A percentile compares a stretch with the other conserved stretches of the same genome.
These are phyloP conservation scores for Pseudogymnoascus sp. DNA, from an alignment of 2,329 filamentous ascomycete genomes.

Conservation along the genomic window DNA sequence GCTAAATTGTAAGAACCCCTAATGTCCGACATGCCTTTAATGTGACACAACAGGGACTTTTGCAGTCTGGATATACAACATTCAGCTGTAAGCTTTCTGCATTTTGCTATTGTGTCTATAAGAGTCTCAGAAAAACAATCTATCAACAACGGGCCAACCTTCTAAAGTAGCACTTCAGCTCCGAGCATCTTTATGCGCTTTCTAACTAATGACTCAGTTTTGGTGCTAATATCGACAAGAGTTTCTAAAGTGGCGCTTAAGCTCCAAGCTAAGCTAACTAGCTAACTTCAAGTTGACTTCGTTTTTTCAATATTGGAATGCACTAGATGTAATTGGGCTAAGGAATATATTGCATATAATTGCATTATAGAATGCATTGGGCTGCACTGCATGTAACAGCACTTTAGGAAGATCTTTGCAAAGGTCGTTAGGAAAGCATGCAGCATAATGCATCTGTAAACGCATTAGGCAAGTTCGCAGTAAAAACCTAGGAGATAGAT, in stretches of 20 bases:
- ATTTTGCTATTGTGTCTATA: neutral
- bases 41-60: neutral
- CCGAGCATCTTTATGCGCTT: neutral
- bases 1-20: neutral
- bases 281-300: neutral
- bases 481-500: neutral
- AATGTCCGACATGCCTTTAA: neutral
- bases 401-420: neutral
- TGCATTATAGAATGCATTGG: neutral
- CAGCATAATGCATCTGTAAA: neutral
- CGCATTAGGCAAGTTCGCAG: neutral
- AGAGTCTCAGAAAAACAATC: neutral
- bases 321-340: no score
- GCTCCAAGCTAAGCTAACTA: neutral
- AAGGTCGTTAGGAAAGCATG: neutral
- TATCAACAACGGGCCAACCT: neutral
- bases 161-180: neutral
- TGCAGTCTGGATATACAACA: neutral
- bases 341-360: neutral
- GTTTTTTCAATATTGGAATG: neutral
- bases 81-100: neutral
- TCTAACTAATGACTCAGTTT: neutral
- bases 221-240: neutral
- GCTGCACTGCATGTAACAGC: neutral
- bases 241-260: neutral